These are phyloP conservation scores for Luffa acutangula DNA, from an alignment of 306 rosid genomes.

Conservation along the genomic window DNA sequence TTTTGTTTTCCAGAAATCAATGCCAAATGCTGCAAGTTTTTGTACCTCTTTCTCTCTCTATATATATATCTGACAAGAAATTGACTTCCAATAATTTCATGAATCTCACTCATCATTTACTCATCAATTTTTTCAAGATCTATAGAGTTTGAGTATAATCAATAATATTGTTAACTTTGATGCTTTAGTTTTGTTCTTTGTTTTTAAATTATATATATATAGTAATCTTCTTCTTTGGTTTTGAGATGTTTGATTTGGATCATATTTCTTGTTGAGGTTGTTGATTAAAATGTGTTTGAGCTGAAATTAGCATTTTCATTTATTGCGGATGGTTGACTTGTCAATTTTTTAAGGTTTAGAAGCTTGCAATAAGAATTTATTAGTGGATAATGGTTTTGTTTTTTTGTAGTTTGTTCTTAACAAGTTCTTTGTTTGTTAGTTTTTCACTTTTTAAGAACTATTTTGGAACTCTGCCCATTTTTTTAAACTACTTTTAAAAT, in stretches of 20 bases:
- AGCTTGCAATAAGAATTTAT: not conserved
- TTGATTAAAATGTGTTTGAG: not conserved
- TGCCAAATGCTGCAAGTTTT: conserved; percentile 7
- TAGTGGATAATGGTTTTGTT: not conserved
- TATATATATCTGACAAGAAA: not conserved
- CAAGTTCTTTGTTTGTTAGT: too few relatives aligned
- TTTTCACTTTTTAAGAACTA: too few relatives aligned
- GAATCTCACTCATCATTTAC: not conserved
- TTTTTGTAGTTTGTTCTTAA: not conserved
- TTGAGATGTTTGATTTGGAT: not conserved
- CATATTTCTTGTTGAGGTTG: not conserved
- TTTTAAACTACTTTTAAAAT: too few relatives aligned
- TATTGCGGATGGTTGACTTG: not conserved
- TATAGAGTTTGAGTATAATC: not conserved
- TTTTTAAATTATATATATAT: not conserved
- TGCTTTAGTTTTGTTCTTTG: not conserved
- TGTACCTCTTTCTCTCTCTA: not conserved
- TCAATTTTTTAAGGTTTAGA: not conserved
- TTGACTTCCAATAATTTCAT: not conserved
- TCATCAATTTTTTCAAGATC: too few relatives aligned
- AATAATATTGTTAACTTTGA: not conserved
- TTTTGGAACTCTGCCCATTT: too few relatives aligned
- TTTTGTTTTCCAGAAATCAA: conserved; percentile 5
- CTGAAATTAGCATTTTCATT: not conserved
- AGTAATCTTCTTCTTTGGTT: not conserved